These are phyloP conservation scores for Epicoccum nigrum DNA, from an alignment of 2,329 filamentous ascomycete genomes.

Conservation along the genomic window DNA sequence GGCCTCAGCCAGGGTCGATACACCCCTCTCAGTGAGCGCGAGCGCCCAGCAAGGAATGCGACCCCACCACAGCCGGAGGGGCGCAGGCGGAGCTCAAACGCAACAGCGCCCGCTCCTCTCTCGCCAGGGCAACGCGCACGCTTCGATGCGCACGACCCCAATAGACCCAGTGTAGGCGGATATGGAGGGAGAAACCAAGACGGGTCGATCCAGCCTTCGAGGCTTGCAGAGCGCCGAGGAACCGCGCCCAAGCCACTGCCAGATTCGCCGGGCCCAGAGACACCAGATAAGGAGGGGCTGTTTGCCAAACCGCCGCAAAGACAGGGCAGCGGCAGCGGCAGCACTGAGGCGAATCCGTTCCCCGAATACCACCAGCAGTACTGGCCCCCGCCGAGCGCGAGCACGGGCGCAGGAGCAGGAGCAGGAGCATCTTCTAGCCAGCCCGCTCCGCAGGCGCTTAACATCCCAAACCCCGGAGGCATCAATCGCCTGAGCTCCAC, in stretches of 20 bases:
- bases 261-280: constrained; percentile 78
- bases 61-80: constrained; percentile 41
- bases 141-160: constrained; percentile 57
- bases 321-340: too few relatives aligned
- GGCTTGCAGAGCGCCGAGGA: constrained; percentile 80
- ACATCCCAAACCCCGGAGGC: constrained; percentile 59
- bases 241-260: constrained; percentile 82
- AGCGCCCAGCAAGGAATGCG: constrained; percentile 41
- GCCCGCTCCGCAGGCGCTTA: constrained; percentile 48
- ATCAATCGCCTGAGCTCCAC: constrained; percentile 75
- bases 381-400: constrained; percentile 56
- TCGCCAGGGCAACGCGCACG: constrained; percentile 47
- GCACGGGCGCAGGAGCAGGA: constrained; percentile 15
- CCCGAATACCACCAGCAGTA: constrained; percentile 66
- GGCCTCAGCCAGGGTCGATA: constrained; percentile 36
- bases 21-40: constrained; percentile 47
- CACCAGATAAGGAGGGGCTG: constrained; percentile 77
- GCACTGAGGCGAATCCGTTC: constrained; percentile 49
- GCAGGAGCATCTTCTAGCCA: constrained; percentile 27
- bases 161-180: constrained; percentile 54
- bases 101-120: constrained; percentile 35
- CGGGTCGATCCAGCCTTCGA: constrained; percentile 56
- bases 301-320: constrained; percentile 69
- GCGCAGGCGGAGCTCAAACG: constrained; percentile 39
- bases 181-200: constrained; percentile 49